phyloP scores from a whole-genome alignment of 805 yeast genomes.

The Cyberlindnera bimundalis region DNA sequence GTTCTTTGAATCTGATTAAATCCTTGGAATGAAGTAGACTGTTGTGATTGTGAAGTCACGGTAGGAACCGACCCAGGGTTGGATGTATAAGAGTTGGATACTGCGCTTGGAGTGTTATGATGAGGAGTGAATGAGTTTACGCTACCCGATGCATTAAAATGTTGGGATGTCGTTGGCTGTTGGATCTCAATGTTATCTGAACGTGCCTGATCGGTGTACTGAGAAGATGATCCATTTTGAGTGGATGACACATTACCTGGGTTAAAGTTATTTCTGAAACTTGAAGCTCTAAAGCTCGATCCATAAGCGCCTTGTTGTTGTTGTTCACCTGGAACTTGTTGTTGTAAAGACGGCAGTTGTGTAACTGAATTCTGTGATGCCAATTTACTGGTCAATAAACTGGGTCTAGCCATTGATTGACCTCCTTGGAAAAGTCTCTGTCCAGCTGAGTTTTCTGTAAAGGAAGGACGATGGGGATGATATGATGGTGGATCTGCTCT shows the following conservation, averaged over 20 bases:
- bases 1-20: constrained; percentile 34
- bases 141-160: constrained; percentile 25
- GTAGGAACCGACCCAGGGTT: constrained; percentile 28
- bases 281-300: constrained; percentile 1
- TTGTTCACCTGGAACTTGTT: constrained; percentile 4
- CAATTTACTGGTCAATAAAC: constrained; percentile 32
- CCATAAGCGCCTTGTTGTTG: constrained; percentile 6
- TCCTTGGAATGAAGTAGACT: constrained; percentile 18
- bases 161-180: constrained; percentile 29
- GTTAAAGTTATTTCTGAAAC: background rate
- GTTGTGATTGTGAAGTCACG: constrained; percentile 13
- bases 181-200: constrained; percentile 27
- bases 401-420: constrained; percentile 19
- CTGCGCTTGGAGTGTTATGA: constrained; percentile 47
- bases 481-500: constrained; percentile 26
- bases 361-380: constrained; percentile 23
- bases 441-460: constrained; percentile 14
- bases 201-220: constrained; percentile 13
- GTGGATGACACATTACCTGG: background rate
- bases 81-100: constrained; percentile 43
- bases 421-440: constrained; percentile 10
- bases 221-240: constrained; percentile 4
- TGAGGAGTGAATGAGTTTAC: constrained; percentile 32
- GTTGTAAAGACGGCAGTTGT: constrained; percentile 12
- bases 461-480: constrained; percentile 15